phyloP scores from a whole-genome alignment of 345 rosid genomes.

The Odontarrhena argentea region DNA sequence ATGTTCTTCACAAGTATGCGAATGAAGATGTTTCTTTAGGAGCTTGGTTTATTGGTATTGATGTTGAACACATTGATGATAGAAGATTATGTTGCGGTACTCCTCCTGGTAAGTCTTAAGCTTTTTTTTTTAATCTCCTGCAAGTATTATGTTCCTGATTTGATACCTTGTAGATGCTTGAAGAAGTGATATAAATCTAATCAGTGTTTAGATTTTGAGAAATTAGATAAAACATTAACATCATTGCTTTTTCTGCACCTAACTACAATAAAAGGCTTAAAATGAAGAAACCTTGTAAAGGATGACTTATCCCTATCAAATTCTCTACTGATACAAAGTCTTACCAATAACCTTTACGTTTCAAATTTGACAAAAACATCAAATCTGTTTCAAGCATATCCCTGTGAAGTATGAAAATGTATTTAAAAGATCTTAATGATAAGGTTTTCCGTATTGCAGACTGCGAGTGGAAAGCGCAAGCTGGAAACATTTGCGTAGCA shows the following conservation, averaged over 20 bases:
- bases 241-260: slow-evolving; percentile 28
- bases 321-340: slow-evolving; percentile 33
- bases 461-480: slow-evolving; percentile 98
- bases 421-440: background rate
- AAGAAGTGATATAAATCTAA: slow-evolving; percentile 17
- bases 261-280: slow-evolving; percentile 15
- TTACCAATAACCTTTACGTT: slow-evolving; percentile 27
- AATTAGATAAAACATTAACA: slow-evolving; percentile 25
- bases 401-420: slow-evolving; percentile 2
- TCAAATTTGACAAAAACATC: slow-evolving; percentile 4
- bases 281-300: slow-evolving; percentile 3
- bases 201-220: background rate
- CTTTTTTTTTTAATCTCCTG: background rate
- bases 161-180: slow-evolving; percentile 10
- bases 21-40: slow-evolving; percentile 98
- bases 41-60: slow-evolving; percentile 98
- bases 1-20: slow-evolving; percentile 91
- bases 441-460: slow-evolving; percentile 50
- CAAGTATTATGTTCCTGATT: slow-evolving; percentile 1
- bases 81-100: slow-evolving; percentile 96
- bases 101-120: slow-evolving; percentile 75
- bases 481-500: slow-evolving; percentile 93
- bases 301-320: slow-evolving; percentile 35
- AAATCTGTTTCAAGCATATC: slow-evolving; percentile 25
- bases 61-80: slow-evolving; percentile 87